Evolutionary conservation across 1,284 basidiomycete genomes (phyloP).

Genomic region (Exobasidium rhododendri): DNA sequence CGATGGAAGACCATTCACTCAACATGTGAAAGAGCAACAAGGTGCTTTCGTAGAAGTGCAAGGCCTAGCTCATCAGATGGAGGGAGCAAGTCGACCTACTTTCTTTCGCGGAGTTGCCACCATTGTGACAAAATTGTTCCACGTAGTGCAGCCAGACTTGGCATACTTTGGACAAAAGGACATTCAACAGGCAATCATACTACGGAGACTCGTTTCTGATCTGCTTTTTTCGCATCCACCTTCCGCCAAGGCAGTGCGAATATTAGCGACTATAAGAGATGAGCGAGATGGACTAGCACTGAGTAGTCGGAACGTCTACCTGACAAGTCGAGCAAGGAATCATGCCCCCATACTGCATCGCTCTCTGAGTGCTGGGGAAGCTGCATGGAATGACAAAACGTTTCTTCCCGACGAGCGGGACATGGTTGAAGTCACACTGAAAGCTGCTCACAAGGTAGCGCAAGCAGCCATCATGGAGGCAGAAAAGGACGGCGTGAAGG

Average conservation of each 20-base stretch:
- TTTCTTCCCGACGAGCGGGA: slow-evolving; percentile 7
- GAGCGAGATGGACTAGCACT: slow-evolving; percentile 70
- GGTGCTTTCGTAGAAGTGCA: slow-evolving; percentile 89
- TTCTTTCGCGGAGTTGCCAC: slow-evolving; percentile 97
- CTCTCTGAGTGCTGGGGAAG: slow-evolving; percentile 65
- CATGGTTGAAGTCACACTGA: slow-evolving; percentile 22
- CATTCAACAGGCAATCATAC: slow-evolving; percentile 87
- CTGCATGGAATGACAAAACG: slow-evolving; percentile 23
- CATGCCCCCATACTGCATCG: slow-evolving; percentile 71
- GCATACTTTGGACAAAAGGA: slow-evolving; percentile 98
- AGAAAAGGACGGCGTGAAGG: slow-evolving; percentile 59
- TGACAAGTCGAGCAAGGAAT: slow-evolving; percentile 65
- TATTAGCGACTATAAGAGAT: slow-evolving; percentile 76
- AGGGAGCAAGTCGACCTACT: slow-evolving; percentile 74
- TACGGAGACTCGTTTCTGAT: slow-evolving; percentile 79
- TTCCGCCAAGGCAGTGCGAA: slow-evolving; percentile 63
- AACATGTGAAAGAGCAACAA: slow-evolving; percentile 70
- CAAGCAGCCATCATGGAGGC: slow-evolving; percentile 27
- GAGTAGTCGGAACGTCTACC: slow-evolving; percentile 85
- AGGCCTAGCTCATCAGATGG: slow-evolving; percentile 78
- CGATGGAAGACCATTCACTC: slow-evolving; percentile 66
- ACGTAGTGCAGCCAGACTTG: slow-evolving; percentile 83
- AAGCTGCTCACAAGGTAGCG: slow-evolving; percentile 27
- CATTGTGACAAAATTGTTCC: slow-evolving; percentile 91
- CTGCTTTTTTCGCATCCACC: slow-evolving; percentile 73